Conservation (phyloP, 441 rosid species). For the Adansonia gregorii region DNA sequence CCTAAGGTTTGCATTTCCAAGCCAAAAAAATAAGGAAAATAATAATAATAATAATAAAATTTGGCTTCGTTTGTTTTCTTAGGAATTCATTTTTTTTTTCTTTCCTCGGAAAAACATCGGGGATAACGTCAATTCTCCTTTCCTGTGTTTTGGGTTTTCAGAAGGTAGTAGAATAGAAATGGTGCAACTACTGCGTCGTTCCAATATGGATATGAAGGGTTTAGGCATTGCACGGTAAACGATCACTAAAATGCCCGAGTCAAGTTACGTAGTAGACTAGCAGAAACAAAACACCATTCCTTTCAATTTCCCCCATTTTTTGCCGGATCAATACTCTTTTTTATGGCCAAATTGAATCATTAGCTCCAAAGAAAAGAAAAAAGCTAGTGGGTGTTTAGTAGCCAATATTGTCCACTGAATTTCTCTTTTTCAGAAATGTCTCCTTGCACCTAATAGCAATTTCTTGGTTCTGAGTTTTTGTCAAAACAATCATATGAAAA, state of each 20-base stretch:
- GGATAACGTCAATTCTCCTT: background rate
- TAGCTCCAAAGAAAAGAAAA: background rate
- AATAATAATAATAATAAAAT: too few relatives aligned
- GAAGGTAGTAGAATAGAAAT: background rate
- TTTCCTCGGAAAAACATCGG: background rate
- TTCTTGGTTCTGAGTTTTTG: background rate
- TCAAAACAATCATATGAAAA: background rate
- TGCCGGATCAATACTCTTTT: background rate
- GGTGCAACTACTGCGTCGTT: background rate
- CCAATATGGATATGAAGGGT: background rate
- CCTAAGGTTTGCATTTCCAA: conserved; percentile 44
- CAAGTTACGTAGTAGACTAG: background rate
- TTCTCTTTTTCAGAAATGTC: background rate
- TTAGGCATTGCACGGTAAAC: background rate
- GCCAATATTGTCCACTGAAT: background rate
- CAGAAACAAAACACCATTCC: background rate
- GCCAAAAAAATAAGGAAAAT: background rate
- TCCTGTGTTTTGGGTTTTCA: background rate
- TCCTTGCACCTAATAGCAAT: background rate
- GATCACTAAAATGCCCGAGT: conserved; percentile 33
- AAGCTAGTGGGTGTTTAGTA: background rate
- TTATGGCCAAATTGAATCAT: background rate
- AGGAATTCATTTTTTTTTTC: background rate
- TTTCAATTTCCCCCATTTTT: background rate
- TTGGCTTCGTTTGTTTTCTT: background rate